Conservation (phyloP, 768 basidiomycete genomes). For the Mycena pura region DNA sequence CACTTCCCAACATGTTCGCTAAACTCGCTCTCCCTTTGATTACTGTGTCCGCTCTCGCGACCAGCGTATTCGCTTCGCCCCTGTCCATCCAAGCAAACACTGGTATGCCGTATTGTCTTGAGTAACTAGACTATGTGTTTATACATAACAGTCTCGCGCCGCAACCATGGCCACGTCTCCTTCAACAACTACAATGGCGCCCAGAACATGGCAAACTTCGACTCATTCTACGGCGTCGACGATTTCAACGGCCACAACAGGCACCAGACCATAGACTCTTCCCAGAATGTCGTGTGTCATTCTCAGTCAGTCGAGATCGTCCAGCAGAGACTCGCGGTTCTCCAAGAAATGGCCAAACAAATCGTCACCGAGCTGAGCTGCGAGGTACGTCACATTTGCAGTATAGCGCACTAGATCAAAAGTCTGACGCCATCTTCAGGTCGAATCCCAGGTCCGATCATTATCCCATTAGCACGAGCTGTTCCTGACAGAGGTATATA, state of each 20-base stretch:
- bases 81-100: constrained; percentile 25
- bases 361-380: constrained; percentile 55
- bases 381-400: too few species aligned
- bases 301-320: constrained; percentile 45
- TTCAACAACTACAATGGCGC: constrained; percentile 46
- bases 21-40: constrained; percentile 42
- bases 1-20: constrained; percentile 44
- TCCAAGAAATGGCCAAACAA: constrained; percentile 56
- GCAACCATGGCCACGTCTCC: constrained; percentile 20
- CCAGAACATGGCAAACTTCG: constrained; percentile 45
- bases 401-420: too few species aligned
- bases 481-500: background rate
- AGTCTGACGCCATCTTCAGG: too few species aligned
- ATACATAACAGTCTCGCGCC: constrained; percentile 11
- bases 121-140: background rate
- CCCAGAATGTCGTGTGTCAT: constrained; percentile 48
- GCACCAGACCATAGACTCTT: constrained; percentile 40
- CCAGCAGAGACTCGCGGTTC: constrained; percentile 52
- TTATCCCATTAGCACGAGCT: background rate
- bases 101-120: background rate
- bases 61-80: constrained; percentile 40
- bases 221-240: constrained; percentile 52
- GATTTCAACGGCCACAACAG: constrained; percentile 50
- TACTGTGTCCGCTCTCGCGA: constrained; percentile 39
- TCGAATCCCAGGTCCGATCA: constrained; percentile 55